A percentile compares a stretch with the other conserved stretches of the same genome.
phyloP scores from a whole-genome alignment of 2,329 filamentous ascomycete genomes.

The Fusarium lateritium region DNA sequence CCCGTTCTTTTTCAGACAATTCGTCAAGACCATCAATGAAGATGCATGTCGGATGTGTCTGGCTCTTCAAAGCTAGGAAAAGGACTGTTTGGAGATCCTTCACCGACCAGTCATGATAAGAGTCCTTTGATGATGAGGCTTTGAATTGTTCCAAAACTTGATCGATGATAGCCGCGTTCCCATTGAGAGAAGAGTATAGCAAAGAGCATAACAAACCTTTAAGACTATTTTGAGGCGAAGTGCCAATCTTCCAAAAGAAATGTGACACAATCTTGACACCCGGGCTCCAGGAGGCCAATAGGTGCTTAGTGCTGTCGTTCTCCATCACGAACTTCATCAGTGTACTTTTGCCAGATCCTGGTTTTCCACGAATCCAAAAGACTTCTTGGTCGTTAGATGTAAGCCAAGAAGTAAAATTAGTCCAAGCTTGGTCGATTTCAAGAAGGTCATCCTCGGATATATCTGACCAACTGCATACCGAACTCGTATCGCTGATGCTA shows the following conservation, averaged over 20 bases:
- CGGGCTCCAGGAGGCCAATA: not conserved
- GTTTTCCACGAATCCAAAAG: not conserved
- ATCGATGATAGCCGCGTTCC: not conserved
- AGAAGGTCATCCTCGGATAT: rapidly evolving
- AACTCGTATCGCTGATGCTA: rapidly evolving
- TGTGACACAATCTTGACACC: not conserved
- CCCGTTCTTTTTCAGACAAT: not conserved
- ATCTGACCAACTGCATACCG: rapidly evolving
- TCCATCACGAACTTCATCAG: not conserved
- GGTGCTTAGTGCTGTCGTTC: rapidly evolving
- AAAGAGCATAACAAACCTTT: not conserved
- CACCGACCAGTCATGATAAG: not conserved
- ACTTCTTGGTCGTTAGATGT: rapidly evolving
- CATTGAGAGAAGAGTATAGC: rapidly evolving
- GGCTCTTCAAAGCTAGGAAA: not conserved
- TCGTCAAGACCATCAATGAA: not conserved
- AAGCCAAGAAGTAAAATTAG: rapidly evolving
- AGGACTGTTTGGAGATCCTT: not conserved
- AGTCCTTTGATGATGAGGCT: too few species aligned
- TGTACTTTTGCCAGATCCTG: rapidly evolving
- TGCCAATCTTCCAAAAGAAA: constrained; percentile 30
- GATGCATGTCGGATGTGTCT: not conserved
- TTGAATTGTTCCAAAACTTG: too few species aligned
- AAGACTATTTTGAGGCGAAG: not conserved
- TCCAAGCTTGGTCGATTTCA: rapidly evolving